These are phyloP conservation scores for Aspergillus diversus DNA, from an alignment of 495 filamentous ascomycete genomes.

Conservation along the genomic window DNA sequence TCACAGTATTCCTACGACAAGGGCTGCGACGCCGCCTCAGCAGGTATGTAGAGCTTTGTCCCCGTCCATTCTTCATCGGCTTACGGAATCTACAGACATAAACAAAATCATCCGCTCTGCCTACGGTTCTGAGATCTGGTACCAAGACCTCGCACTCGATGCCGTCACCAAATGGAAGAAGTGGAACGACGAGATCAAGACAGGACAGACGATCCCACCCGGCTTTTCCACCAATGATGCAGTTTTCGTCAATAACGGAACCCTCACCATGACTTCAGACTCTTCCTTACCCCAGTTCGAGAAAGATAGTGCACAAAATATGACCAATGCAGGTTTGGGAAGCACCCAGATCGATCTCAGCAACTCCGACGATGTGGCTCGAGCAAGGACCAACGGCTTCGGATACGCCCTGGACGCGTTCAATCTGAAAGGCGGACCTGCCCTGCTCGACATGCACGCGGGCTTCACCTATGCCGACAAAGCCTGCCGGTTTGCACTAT, in stretches of 20 bases:
- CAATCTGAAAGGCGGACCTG: constrained; percentile 21
- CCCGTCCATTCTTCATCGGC: neutral
- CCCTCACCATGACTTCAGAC: constrained; percentile 24
- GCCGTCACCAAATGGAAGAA: constrained; percentile 39
- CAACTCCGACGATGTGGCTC: constrained; percentile 30
- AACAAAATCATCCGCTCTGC: constrained; percentile 51
- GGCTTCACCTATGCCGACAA: constrained; percentile 48
- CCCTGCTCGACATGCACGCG: constrained; percentile 42
- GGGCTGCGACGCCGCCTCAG: constrained; percentile 40
- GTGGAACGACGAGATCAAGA: constrained; percentile 45
- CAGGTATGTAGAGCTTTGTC: constrained; percentile 21
- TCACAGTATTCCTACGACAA: constrained; percentile 32
- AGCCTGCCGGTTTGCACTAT: constrained; percentile 44
- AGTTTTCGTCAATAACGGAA: constrained; percentile 41
- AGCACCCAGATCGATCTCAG: constrained; percentile 34
- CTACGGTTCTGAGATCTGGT: constrained; percentile 43
- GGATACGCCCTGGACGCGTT: constrained; percentile 39
- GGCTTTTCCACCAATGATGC: constrained; percentile 33
- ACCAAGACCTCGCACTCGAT: constrained; percentile 48
- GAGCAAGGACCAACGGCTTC: constrained; percentile 33
- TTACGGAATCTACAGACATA: constrained; percentile 30
- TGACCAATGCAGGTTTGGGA: constrained; percentile 34
- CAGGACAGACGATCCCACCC: constrained; percentile 30
- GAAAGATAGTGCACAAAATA: constrained; percentile 33
- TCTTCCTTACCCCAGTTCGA: constrained; percentile 35